Evolutionary conservation across 2,329 filamentous ascomycete species (phyloP).

Genomic region (Diaporthe destruens): DNA sequence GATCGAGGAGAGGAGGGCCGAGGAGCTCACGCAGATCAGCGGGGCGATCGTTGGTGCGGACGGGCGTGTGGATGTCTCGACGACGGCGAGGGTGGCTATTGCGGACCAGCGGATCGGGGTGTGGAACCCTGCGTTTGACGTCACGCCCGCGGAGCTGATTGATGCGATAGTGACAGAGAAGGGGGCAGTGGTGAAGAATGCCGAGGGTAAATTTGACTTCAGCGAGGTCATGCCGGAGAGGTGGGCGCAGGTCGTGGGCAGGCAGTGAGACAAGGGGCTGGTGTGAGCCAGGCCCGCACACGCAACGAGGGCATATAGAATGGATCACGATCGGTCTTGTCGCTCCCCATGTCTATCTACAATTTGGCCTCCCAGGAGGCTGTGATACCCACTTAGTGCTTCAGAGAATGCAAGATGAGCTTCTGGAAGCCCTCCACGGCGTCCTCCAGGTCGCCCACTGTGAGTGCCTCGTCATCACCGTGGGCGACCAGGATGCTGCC

Average conservation of each 20-base stretch:
- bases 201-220: conserved; percentile 77
- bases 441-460: conserved; percentile 78
- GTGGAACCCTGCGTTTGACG: conserved; percentile 98
- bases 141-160: conserved; percentile 89
- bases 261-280: background rate
- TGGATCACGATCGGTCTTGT: background rate
- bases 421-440: conserved; percentile 85
- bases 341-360: background rate
- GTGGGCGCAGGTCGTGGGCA: conserved; percentile 57
- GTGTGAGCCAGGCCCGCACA: too few relatives aligned
- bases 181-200: conserved; percentile 84
- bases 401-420: conserved; percentile 70
- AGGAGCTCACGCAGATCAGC: conserved; percentile 87
- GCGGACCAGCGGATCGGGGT: conserved; percentile 84
- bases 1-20: conserved; percentile 87
- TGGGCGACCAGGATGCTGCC: conserved; percentile 89
- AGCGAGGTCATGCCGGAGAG: conserved; percentile 67
- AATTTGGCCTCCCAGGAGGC: background rate
- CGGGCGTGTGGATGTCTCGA: conserved; percentile 71
- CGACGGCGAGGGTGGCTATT: conserved; percentile 80
- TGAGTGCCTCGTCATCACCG: conserved; percentile 84
- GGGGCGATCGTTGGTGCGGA: conserved; percentile 78
- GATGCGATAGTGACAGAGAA: conserved; percentile 95
- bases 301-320: background rate
- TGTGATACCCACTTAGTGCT: conserved; percentile 37